A percentile compares a stretch with the other conserved stretches of the same genome.
These are phyloP conservation scores for Fusarium penzigii DNA, from an alignment of 2,329 filamentous ascomycete genomes.

Conservation along the genomic window DNA sequence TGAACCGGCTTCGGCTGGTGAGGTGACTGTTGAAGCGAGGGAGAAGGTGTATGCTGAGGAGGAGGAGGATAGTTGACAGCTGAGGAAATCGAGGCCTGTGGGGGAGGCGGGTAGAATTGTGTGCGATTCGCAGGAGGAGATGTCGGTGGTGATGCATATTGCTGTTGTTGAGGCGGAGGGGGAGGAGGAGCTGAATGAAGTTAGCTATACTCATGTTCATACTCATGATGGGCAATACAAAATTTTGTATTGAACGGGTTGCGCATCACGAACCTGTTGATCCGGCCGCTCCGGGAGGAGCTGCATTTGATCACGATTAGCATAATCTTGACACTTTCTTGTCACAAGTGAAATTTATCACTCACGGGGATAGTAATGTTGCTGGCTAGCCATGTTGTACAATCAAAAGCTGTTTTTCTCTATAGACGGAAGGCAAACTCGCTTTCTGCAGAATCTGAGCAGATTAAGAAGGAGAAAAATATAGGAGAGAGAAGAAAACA, in stretches of 20 bases:
- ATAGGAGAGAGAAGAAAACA: too few species aligned
- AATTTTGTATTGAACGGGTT: not conserved
- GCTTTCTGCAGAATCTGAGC: not conserved
- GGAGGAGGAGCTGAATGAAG: slow-evolving; percentile 21
- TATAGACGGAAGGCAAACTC: not conserved
- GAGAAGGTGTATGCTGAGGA: slow-evolving; percentile 17
- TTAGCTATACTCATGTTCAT: slow-evolving; percentile 14
- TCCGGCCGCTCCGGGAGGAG: slow-evolving; percentile 42
- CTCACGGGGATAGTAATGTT: slow-evolving; percentile 52
- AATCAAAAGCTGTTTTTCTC: not conserved
- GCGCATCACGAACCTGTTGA: slow-evolving; percentile 29
- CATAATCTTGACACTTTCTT: slow-evolving; percentile 13
- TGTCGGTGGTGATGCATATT: slow-evolving; percentile 48
- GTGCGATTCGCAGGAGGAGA: slow-evolving; percentile 49
- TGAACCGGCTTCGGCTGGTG: slow-evolving; percentile 25
- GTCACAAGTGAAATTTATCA: slow-evolving; percentile 12
- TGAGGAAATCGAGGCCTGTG: slow-evolving; percentile 35
- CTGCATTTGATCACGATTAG: slow-evolving; percentile 33
- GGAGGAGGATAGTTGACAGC: slow-evolving; percentile 32
- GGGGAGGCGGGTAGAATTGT: slow-evolving; percentile 48
- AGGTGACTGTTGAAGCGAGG: slow-evolving; percentile 11
- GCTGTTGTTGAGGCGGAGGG: slow-evolving; percentile 32
- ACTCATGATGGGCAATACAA: not conserved
- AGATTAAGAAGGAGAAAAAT: not conserved
- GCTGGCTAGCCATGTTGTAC: slow-evolving; percentile 40